Evolutionary conservation across 2,329 filamentous ascomycete genomes (phyloP), one percentile per base, ranked within the genome.

Genomic region (Aspergillus pseudonomiae): DNA sequence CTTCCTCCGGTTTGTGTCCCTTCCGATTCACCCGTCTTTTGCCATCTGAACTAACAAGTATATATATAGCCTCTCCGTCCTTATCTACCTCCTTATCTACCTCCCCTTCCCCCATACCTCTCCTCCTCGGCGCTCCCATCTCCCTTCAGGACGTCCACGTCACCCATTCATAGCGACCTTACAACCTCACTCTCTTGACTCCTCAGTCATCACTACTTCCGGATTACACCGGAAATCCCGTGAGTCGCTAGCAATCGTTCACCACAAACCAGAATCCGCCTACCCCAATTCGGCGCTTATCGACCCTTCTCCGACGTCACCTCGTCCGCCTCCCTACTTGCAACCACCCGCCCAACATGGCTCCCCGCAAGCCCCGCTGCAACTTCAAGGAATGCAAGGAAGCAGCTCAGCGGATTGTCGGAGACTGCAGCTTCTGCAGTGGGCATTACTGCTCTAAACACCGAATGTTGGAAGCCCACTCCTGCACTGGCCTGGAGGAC

Each of bases 381-480:
- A 90, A 86, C 68, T 93, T 92, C 83, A 94, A 94, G 81, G 89
- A 93, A 71, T 98, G 95, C 88, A 92, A 89, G 77, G 89, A 93
- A 72, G 86, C 87, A 34, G 94, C 93, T 19, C 94, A 97, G 80
- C 90, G 92, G 69, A 97, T 99, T 74, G 92, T 97, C 64, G 95
- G 95, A 60, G 94, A 98, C 83, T 99, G 95, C 81, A 90, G 89
- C 65, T 98, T 98, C 84, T 99, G 95, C 83, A 85, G 90, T 61
- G 93, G 94, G 53, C 92, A 96, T 78, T 98, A 92, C 84, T 99
- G 95, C 81, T 92, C 92, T 72, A 96, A 93, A 83, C 95, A 99
- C 81, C 87, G 95, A 62, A 86, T 98, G 81, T 81, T 98, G 68
- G 95, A 99, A 80, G 92, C 94, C 72, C 95, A 99, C 82, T 92